Evolutionary conservation across 306 rosid genomes (phyloP).

Genomic region (Lathyrus oleraceus): DNA sequence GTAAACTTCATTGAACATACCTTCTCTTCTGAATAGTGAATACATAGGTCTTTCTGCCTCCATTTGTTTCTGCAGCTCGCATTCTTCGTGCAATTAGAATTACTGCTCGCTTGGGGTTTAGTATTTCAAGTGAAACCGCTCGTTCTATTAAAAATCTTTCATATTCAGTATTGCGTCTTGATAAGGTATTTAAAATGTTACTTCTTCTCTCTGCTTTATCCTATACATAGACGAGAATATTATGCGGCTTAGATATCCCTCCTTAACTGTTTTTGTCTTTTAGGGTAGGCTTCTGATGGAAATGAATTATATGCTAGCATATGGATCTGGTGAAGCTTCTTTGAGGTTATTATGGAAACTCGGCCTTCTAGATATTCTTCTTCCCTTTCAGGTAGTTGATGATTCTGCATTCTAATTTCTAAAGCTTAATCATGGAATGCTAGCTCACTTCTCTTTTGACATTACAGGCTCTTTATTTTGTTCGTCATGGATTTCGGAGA

Average conservation of each 20-base stretch:
- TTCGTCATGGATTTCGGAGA: conserved; percentile 65
- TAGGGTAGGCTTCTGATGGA: conserved; percentile 88
- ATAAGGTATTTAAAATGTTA: conserved; percentile 60
- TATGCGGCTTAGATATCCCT: conserved; percentile 32
- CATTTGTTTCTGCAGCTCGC: conserved; percentile 65
- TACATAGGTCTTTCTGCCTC: conserved; percentile 17
- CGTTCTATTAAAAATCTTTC: conserved; percentile 54
- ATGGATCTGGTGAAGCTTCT: conserved; percentile 90
- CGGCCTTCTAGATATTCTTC: conserved; percentile 80
- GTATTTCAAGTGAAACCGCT: conserved; percentile 78
- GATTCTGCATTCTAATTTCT: conserved; percentile 21
- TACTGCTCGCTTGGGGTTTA: conserved; percentile 86
- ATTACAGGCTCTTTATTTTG: conserved; percentile 85
- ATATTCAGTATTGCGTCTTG: conserved; percentile 59
- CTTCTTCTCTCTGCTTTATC: conserved; percentile 29
- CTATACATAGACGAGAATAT: conserved; percentile 21
- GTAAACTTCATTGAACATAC: background rate
- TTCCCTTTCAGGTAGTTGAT: conserved; percentile 67
- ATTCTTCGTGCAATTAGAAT: conserved; percentile 84
- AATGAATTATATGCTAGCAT: conserved; percentile 85
- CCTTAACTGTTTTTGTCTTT: conserved; percentile 30
- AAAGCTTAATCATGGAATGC: conserved; percentile 26
- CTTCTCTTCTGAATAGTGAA: conserved; percentile 1
- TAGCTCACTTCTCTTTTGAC: conserved; percentile 31
- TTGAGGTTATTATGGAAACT: conserved; percentile 79